Conservation (phyloP, 805 yeast genomes). For the Candida taoyuanica region DNA sequence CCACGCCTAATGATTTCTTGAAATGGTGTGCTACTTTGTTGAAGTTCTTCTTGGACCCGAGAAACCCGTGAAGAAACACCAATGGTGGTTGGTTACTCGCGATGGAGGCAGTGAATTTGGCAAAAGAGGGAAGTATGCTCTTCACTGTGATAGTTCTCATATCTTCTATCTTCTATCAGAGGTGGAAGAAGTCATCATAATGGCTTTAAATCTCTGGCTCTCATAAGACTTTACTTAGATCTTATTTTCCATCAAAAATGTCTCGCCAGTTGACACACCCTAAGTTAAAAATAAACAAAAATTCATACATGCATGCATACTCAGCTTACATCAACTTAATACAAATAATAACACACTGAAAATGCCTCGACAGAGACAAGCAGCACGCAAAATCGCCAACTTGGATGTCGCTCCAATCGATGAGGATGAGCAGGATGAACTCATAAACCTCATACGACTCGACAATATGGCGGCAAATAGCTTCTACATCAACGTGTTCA, state of each 20-base stretch:
- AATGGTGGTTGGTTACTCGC: constrained; percentile 29
- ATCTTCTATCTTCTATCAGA: neutral
- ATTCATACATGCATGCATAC: neutral
- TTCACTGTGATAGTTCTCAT: neutral
- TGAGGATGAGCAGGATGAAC: constrained; percentile 20
- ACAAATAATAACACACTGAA: neutral
- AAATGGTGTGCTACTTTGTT: constrained; percentile 35
- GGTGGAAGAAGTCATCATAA: too few species aligned
- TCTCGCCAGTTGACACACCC: neutral
- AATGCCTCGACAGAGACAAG: constrained; percentile 17
- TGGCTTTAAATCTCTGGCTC: too few species aligned
- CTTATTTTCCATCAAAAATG: neutral
- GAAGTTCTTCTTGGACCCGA: constrained; percentile 46
- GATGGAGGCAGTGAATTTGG: constrained; percentile 1
- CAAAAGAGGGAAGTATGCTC: constrained; percentile 11
- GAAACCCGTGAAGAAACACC: constrained; percentile 49
- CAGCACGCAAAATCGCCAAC: constrained; percentile 11
- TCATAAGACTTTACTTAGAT: too few species aligned
- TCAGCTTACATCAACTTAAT: neutral
- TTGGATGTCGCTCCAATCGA: constrained; percentile 15
- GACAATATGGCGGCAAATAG: constrained; percentile 11
- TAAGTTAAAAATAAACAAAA: too few species aligned
- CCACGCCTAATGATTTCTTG: constrained; percentile 28
- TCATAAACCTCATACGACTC: constrained; percentile 14
- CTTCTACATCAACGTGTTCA: constrained; percentile 16